Evolutionary conservation across 140 eudicot genomes (phyloP), one percentile per base, ranked within the genome.

Genomic region (Flaveria floridana): DNA sequence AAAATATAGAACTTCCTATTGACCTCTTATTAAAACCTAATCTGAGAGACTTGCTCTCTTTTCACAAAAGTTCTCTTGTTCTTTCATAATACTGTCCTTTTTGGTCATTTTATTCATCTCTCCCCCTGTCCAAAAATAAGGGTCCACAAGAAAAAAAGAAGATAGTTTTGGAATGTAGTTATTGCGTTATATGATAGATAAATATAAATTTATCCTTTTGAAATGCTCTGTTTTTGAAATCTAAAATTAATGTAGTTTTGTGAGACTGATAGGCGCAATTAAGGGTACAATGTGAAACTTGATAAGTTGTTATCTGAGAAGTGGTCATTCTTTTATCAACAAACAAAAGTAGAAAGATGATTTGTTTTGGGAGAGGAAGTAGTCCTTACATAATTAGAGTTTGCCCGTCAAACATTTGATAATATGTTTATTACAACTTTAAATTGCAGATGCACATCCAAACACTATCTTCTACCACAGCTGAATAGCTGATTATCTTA

Each of bases 381-480:
- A 53, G 7, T 18, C 23, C 26, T 19, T 55, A 18, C 28, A 19
- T 55, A 19, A 6, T 20, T 18, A 57, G 64, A 57, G 30, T 20
- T 20, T 57, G n/a, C 65, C 65, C 23, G 11, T 21, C 65, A 25
- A 23, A 57, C 66, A 23, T 59, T 25, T 59, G 16, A 59, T 59
- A 59, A 11, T 59, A 11, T 59, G 66, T 2, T 59, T 59, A 21
- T 59, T 23, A 59, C 65, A 57, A 21, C 39, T 12, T 57, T 12
- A 23, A 59, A 20, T 63, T 2, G 47, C 20, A 63, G 69, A 63
- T 63, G 46, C 69, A 63, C 69, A 63, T 63, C 23, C 47, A 30
- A 30, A 63, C 69, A 30, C 23, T 30, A 30, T 15, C 42, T 63
- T 30, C 44, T 28, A 59, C 41, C 12, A 55, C 21, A 53, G 23